Conservation (phyloP, 2,329 filamentous ascomycete genomes). For the Gyromitra esculenta region DNA sequence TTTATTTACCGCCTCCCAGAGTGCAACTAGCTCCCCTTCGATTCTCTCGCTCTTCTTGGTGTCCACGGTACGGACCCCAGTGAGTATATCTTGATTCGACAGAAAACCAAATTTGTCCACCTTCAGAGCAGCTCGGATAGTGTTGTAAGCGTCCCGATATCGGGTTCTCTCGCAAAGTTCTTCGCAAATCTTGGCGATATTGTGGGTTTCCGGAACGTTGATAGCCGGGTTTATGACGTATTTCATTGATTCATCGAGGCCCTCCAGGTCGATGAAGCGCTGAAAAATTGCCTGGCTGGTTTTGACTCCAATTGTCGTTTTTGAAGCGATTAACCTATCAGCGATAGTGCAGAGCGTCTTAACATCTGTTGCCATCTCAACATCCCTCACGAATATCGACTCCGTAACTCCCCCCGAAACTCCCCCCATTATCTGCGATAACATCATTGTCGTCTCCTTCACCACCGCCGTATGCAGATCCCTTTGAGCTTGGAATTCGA, state of each 20-base stretch:
- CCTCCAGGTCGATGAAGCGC: constrained; percentile 33
- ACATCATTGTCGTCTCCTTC: constrained; percentile 21
- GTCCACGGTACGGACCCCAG: constrained; percentile 39
- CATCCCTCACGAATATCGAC: background rate
- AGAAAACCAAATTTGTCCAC: constrained; percentile 38
- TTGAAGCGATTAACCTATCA: constrained; percentile 28
- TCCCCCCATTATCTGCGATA: constrained; percentile 14
- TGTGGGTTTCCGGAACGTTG: constrained; percentile 33
- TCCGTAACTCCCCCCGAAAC: background rate
- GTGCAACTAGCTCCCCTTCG: constrained; percentile 24
- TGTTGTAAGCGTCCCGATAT: constrained; percentile 31
- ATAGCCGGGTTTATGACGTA: constrained; percentile 37
- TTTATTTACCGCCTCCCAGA: constrained; percentile 44
- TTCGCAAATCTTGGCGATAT: constrained; percentile 32
- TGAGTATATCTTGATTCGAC: constrained; percentile 32
- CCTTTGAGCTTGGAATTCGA: constrained; percentile 19
- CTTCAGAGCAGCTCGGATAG: constrained; percentile 34
- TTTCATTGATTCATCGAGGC: constrained; percentile 9
- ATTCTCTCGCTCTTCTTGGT: background rate
- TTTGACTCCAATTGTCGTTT: constrained; percentile 22
- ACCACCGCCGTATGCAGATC: constrained; percentile 18
- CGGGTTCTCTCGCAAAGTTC: constrained; percentile 13
- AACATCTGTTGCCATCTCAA: background rate
- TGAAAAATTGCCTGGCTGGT: constrained; percentile 40
- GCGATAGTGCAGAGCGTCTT: constrained; percentile 15